Percentiles rank a stretch among this genome's conserved stretches.
These are phyloP conservation scores for Xylaria polymorpha DNA, from an alignment of 2,329 filamentous ascomycete genomes.

Conservation along the genomic window DNA sequence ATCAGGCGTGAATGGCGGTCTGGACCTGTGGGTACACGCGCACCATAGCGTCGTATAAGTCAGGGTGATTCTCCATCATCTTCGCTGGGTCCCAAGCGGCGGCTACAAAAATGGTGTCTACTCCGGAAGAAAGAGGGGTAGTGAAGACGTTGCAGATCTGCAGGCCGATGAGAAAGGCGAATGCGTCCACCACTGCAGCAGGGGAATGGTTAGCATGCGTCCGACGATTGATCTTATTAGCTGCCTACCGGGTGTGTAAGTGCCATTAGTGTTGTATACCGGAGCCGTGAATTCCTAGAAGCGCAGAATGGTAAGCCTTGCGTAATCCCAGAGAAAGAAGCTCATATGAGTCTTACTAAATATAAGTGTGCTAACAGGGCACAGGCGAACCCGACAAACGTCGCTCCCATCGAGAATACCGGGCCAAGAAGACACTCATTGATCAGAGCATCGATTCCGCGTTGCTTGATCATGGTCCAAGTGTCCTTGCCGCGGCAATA, in stretches of 20 bases:
- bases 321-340: conserved; percentile 53
- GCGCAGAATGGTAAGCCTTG: conserved; percentile 16
- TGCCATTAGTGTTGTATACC: conserved; percentile 43
- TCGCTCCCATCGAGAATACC: conserved; percentile 65
- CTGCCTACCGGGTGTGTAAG: conserved; percentile 46
- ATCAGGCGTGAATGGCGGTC: conserved; percentile 75
- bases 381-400: conserved; percentile 86
- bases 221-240: not conserved
- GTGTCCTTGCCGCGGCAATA: conserved; percentile 88
- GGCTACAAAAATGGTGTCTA: conserved; percentile 92
- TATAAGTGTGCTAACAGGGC: conserved; percentile 89
- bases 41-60: conserved; percentile 83
- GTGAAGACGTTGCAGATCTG: conserved; percentile 93
- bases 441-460: conserved; percentile 88
- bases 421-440: conserved; percentile 87
- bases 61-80: conserved; percentile 81
- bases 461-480: conserved; percentile 88
- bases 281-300: conserved; percentile 45
- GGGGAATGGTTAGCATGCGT: conserved; percentile 9
- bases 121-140: conserved; percentile 86
- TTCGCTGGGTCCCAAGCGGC: conserved; percentile 76
- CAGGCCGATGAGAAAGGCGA: conserved; percentile 85
- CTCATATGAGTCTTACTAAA: conserved; percentile 77
- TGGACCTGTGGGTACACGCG: conserved; percentile 86
- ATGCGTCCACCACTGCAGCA: conserved; percentile 46